A percentile compares a stretch with the other conserved stretches of the same genome.
Conservation (phyloP, 2,329 filamentous ascomycete genomes). For the Cordyceps javanica region DNA sequence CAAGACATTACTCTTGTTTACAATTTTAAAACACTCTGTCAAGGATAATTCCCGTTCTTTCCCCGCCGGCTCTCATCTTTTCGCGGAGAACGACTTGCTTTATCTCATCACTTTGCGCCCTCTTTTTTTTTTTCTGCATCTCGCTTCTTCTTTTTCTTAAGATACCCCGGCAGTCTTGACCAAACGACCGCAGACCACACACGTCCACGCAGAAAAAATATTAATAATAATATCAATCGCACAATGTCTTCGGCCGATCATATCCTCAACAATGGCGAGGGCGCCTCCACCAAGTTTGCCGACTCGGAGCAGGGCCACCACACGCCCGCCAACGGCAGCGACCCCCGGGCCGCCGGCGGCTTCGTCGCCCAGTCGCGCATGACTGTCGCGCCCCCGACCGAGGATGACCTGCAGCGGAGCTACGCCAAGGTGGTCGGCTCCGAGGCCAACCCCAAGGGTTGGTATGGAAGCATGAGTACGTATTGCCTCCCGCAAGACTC, state of each 20-base stretch:
- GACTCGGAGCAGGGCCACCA: constrained; percentile 17
- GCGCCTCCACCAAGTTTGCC: constrained; percentile 17
- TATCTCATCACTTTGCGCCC: too few relatives aligned
- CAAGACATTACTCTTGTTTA: too few relatives aligned
- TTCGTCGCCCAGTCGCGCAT: constrained; percentile 52
- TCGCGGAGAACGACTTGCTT: too few relatives aligned
- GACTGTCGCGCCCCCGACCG: constrained; percentile 69
- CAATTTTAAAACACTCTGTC: too few relatives aligned
- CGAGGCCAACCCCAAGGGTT: constrained; percentile 68
- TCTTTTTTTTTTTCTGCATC: too few relatives aligned
- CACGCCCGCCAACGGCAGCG: constrained; percentile 19
- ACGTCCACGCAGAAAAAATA: not conserved
- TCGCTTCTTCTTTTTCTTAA: not conserved
- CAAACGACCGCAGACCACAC: not conserved
- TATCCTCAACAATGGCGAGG: constrained; percentile 14
- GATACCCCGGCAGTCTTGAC: too few relatives aligned
- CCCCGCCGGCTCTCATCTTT: too few relatives aligned
- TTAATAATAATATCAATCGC: not conserved
- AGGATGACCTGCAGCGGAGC: constrained; percentile 77
- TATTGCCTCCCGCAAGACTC: constrained; percentile 20
- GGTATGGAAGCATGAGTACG: constrained; percentile 84
- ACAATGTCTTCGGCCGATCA: constrained; percentile 5
- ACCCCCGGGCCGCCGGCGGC: constrained; percentile 27
- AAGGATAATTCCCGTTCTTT: too few relatives aligned
- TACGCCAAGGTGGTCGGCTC: constrained; percentile 62